phyloP scores from a whole-genome alignment of 805 yeast species.

The Limtongia smithiae region DNA sequence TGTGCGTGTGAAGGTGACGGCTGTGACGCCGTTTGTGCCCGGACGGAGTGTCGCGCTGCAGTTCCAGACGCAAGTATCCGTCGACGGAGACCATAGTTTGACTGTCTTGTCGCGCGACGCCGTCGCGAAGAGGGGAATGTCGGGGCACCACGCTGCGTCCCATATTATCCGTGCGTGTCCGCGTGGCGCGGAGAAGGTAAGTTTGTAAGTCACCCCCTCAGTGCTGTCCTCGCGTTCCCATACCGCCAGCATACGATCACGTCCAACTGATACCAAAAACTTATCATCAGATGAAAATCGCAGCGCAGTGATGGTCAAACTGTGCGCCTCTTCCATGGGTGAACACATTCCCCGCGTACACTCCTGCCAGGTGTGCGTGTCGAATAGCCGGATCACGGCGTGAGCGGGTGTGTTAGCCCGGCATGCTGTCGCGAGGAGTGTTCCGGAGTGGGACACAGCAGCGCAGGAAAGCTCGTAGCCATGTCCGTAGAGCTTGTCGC shows the following conservation, averaged over 20 bases:
- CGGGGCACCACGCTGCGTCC: constrained; percentile 88
- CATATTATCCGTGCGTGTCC: constrained; percentile 92
- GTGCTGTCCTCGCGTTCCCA: constrained; percentile 49
- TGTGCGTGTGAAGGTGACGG: constrained; percentile 20
- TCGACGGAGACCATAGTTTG: constrained; percentile 59
- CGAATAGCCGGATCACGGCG: constrained; percentile 79
- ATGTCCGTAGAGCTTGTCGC: constrained; percentile 93
- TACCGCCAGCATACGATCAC: constrained; percentile 81
- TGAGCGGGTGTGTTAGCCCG: constrained; percentile 78
- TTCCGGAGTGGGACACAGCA: constrained; percentile 62
- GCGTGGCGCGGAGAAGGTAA: constrained; percentile 48
- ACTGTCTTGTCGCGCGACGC: constrained; percentile 66
- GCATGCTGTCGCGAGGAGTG: constrained; percentile 82
- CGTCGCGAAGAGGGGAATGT: constrained; percentile 44
- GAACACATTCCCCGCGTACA: too few relatives aligned
- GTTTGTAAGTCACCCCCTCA: constrained; percentile 41
- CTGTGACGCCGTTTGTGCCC: constrained; percentile 28
- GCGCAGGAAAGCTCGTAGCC: constrained; percentile 89
- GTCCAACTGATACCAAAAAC: constrained; percentile 69
- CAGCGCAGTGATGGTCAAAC: constrained; percentile 78
- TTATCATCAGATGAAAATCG: constrained; percentile 60
- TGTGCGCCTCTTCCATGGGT: constrained; percentile 59
- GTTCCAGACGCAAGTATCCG: constrained; percentile 37
- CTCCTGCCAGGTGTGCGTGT: constrained; percentile 59
- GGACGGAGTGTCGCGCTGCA: constrained; percentile 33